phyloP scores from a whole-genome alignment of 2,329 filamentous ascomycete species.

The Aotearoamyces nothofagi region DNA sequence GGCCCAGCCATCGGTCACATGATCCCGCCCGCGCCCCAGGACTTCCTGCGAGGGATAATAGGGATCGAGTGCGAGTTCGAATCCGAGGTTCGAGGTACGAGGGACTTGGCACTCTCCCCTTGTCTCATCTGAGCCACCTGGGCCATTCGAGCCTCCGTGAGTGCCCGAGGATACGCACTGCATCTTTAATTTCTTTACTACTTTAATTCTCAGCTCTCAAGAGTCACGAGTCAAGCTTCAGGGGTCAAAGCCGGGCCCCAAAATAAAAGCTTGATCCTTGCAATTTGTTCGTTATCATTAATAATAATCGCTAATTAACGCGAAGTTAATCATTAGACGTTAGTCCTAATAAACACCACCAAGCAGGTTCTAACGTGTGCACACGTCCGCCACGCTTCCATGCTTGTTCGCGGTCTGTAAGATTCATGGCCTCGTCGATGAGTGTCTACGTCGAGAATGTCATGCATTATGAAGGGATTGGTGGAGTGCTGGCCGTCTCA shows the following conservation, averaged over 20 bases:
- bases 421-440: no score
- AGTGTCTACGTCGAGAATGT: no score
- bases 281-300: no score
- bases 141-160: background rate
- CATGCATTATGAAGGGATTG: no score
- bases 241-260: no score
- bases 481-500: no score
- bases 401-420: background rate
- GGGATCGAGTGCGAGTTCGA: background rate
- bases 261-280: no score
- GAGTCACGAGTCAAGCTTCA: background rate
- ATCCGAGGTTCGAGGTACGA: background rate
- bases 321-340: no score
- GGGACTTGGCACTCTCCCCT: background rate
- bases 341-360: no score
- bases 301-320: no score
- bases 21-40: background rate
- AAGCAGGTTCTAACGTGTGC: no score
- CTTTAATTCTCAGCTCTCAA: background rate
- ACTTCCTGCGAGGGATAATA: background rate
- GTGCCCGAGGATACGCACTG: background rate
- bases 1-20: background rate
- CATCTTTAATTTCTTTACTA: background rate
- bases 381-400: background rate
- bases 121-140: background rate